These are phyloP conservation scores for Cladosporium austrohemisphaericum DNA, from an alignment of 2,329 filamentous ascomycete genomes.

Conservation along the genomic window DNA sequence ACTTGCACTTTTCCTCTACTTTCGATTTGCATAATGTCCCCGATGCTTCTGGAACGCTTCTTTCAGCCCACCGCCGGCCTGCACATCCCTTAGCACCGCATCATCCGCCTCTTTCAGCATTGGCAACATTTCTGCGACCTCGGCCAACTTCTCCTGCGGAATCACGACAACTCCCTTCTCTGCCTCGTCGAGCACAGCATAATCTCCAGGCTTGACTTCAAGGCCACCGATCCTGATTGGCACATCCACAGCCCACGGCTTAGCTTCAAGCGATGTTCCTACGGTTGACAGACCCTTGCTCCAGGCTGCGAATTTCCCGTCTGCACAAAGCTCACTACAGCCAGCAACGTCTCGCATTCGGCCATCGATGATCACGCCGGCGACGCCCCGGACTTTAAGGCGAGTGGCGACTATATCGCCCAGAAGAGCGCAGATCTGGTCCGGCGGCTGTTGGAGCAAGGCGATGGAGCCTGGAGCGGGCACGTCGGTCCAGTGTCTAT, in stretches of 20 bases:
- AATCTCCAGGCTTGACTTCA: slow-evolving; percentile 53
- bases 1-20: background rate
- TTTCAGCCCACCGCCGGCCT: slow-evolving; percentile 57
- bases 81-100: slow-evolving; percentile 55
- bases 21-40: slow-evolving; percentile 12
- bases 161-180: slow-evolving; percentile 66
- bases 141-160: slow-evolving; percentile 56
- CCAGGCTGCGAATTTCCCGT: slow-evolving; percentile 47
- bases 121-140: slow-evolving; percentile 60
- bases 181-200: slow-evolving; percentile 65
- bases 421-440: slow-evolving; percentile 64
- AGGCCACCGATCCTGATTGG: slow-evolving; percentile 38
- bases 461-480: slow-evolving; percentile 58
- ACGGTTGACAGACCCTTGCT: slow-evolving; percentile 55
- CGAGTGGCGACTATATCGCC: slow-evolving; percentile 74
- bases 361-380: slow-evolving; percentile 64
- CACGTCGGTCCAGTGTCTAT: slow-evolving; percentile 66
- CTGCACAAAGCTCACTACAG: slow-evolving; percentile 46
- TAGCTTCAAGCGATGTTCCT: slow-evolving; percentile 54
- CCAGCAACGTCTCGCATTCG: slow-evolving; percentile 59
- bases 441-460: slow-evolving; percentile 62
- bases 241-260: slow-evolving; percentile 51
- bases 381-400: slow-evolving; percentile 60
- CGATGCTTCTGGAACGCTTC: slow-evolving; percentile 62
- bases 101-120: slow-evolving; percentile 41